These are phyloP conservation scores for Spergularia azorica DNA, from an alignment of 179 eudicot genomes.

Conservation along the genomic window DNA sequence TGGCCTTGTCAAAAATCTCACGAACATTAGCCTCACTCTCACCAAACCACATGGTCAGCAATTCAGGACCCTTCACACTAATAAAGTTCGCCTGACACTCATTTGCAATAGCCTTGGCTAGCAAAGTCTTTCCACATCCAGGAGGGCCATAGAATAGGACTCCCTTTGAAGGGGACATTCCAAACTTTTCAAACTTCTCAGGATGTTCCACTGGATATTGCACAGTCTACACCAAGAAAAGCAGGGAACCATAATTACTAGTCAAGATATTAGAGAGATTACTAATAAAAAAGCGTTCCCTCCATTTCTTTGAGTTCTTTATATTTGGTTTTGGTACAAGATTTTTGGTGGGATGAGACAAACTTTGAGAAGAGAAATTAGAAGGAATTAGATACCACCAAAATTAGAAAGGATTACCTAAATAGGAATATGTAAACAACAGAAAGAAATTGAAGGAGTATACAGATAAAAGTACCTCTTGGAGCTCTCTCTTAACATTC, in stretches of 20 bases:
- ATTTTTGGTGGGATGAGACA: too few species aligned
- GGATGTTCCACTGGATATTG: constrained; percentile 98
- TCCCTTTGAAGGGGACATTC: constrained; percentile 93
- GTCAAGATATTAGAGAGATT: not conserved
- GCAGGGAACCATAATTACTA: not conserved
- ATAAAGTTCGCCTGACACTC: constrained; percentile 91
- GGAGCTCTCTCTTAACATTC: constrained; percentile 89
- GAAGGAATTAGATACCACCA: too few species aligned
- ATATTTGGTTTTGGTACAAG: too few species aligned
- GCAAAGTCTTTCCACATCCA: constrained; percentile 86
- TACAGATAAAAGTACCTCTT: constrained; percentile 54
- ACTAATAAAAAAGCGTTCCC: too few species aligned
- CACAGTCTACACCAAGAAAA: constrained; percentile 56
- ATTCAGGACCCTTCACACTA: constrained; percentile 81
- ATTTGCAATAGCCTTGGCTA: constrained; percentile 90
- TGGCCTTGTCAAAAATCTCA: constrained; percentile 88
- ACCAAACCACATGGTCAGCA: constrained; percentile 96
- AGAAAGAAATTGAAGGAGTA: not conserved
- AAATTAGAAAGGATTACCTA: too few species aligned
- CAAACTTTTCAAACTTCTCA: constrained; percentile 88
- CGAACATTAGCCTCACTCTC: constrained; percentile 94
- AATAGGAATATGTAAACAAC: not conserved
- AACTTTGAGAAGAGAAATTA: too few species aligned
- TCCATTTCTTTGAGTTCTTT: too few species aligned
- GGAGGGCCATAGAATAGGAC: constrained; percentile 93